A percentile compares a stretch with the other conserved stretches of the same genome.
phyloP scores from a whole-genome alignment of 1,139 yeast species.

The Arxiozyma slooffiae region DNA sequence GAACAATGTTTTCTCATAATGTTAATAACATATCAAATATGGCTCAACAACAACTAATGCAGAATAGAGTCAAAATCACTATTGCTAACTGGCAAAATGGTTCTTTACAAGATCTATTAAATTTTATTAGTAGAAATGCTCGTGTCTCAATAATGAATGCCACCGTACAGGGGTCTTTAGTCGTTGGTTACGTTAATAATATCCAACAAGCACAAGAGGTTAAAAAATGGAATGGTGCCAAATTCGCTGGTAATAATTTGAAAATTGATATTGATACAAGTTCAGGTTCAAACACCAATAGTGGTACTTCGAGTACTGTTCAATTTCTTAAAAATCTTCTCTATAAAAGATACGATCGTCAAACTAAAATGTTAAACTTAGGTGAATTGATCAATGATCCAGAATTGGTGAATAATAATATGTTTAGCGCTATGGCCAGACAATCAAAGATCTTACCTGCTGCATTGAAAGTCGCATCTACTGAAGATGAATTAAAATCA shows the following conservation, averaged over 20 bases:
- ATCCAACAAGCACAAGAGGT: slow-evolving; percentile 51
- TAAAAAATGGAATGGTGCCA: slow-evolving; percentile 59
- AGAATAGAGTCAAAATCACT: slow-evolving; percentile 23
- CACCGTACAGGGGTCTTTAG: slow-evolving; percentile 34
- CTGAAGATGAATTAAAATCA: slow-evolving; percentile 30
- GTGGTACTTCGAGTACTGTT: slow-evolving; percentile 40
- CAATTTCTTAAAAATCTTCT: slow-evolving; percentile 54
- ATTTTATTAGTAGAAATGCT: slow-evolving; percentile 64
- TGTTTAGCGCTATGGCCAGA: slow-evolving; percentile 48
- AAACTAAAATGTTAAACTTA: slow-evolving; percentile 58
- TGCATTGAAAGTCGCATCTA: slow-evolving; percentile 68
- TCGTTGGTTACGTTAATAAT: slow-evolving; percentile 50
- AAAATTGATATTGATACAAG: slow-evolving; percentile 38
- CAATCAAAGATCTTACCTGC: slow-evolving; percentile 89
- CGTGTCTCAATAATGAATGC: slow-evolving; percentile 48
- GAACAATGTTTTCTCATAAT: slow-evolving; percentile 2
- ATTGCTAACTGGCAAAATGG: slow-evolving; percentile 80
- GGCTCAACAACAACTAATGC: slow-evolving; percentile 17
- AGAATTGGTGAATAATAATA: slow-evolving; percentile 49
- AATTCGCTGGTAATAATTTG: slow-evolving; percentile 69
- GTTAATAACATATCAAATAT: slow-evolving; percentile 3
- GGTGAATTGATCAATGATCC: slow-evolving; percentile 59
- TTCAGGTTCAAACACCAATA: slow-evolving; percentile 11
- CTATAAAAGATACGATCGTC: slow-evolving; percentile 55
- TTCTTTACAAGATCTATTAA: slow-evolving; percentile 56